Evolutionary conservation across 1,284 basidiomycete species (phyloP).

Genomic region (Wallemia ichthyophaga): DNA sequence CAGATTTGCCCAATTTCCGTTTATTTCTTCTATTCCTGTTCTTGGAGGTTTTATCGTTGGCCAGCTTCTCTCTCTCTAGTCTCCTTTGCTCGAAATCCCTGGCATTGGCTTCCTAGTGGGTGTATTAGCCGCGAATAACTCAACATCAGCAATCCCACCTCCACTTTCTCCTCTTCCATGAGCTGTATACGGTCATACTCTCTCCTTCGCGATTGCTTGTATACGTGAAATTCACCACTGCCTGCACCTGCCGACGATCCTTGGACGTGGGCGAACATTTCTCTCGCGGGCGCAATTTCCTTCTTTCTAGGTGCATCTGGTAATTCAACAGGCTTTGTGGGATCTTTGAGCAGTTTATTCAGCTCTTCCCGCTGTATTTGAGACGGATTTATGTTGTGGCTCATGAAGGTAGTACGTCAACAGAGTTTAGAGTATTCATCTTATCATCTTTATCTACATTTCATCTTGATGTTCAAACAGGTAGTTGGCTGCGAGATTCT

Average conservation of each 20-base stretch:
- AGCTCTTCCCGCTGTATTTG: constrained; percentile 44
- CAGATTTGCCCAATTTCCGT: constrained; percentile 60
- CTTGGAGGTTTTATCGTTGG: constrained; percentile 66
- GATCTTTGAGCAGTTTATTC: constrained; percentile 58
- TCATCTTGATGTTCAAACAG: not conserved
- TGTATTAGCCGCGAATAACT: not conserved
- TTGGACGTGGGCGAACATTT: constrained; percentile 97
- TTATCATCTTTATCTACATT: too few relatives aligned
- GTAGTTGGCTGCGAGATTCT: not conserved
- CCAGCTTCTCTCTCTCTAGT: constrained; percentile 28
- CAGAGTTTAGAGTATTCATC: too few relatives aligned
- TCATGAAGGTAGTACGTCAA: too few relatives aligned
- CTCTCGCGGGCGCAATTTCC: constrained; percentile 39
- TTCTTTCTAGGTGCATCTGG: constrained; percentile 47
- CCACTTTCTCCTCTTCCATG: constrained; percentile 50
- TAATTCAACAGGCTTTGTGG: constrained; percentile 41
- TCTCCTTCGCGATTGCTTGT: constrained; percentile 71
- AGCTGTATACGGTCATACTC: constrained; percentile 83
- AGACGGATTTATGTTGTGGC: too few relatives aligned
- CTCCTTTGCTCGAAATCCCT: constrained; percentile 36
- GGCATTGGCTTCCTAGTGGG: constrained; percentile 28
- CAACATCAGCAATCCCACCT: constrained; percentile 22
- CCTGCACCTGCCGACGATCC: constrained; percentile 66
- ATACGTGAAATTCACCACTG: constrained; percentile 90
- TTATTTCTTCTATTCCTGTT: constrained; percentile 36